phyloP scores from a whole-genome alignment of 2,329 filamentous ascomycete species.

The Xylaria digitata region DNA sequence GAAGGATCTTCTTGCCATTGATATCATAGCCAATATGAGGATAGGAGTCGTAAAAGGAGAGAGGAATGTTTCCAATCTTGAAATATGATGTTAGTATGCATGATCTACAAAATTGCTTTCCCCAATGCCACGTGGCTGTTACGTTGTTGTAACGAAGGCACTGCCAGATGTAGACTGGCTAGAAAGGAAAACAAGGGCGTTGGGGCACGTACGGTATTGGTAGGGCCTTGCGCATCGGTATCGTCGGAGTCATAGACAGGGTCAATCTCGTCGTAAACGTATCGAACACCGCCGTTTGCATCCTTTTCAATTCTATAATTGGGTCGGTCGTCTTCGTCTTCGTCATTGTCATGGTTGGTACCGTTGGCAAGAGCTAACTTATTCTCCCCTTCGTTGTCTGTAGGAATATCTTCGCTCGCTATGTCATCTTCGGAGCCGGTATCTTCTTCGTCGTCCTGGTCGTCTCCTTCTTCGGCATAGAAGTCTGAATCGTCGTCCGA shows the following conservation, averaged over 20 bases:
- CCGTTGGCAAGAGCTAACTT: constrained; percentile 51
- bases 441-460: constrained; percentile 58
- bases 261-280: constrained; percentile 93
- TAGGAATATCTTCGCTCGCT: constrained; percentile 57
- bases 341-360: constrained; percentile 32
- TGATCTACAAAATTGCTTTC: background rate
- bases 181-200: constrained; percentile 1
- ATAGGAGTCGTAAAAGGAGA: constrained; percentile 96
- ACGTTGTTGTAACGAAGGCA: background rate
- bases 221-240: constrained; percentile 79
- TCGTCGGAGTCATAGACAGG: constrained; percentile 97
- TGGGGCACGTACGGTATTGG: constrained; percentile 71
- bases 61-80: constrained; percentile 86
- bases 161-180: background rate
- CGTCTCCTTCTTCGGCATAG: constrained; percentile 51
- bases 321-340: constrained; percentile 46
- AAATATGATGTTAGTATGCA: constrained; percentile 18
- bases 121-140: background rate
- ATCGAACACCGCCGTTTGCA: constrained; percentile 90
- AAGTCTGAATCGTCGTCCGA: constrained; percentile 58
- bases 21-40: constrained; percentile 99
- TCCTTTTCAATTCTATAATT: constrained; percentile 75
- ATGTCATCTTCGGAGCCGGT: constrained; percentile 53
- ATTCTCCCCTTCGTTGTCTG: constrained; percentile 54
- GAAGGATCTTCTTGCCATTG: constrained; percentile 97